These are phyloP conservation scores for Strobilomyces dryophilus DNA, from an alignment of 768 basidiomycete genomes.

Conservation along the genomic window DNA sequence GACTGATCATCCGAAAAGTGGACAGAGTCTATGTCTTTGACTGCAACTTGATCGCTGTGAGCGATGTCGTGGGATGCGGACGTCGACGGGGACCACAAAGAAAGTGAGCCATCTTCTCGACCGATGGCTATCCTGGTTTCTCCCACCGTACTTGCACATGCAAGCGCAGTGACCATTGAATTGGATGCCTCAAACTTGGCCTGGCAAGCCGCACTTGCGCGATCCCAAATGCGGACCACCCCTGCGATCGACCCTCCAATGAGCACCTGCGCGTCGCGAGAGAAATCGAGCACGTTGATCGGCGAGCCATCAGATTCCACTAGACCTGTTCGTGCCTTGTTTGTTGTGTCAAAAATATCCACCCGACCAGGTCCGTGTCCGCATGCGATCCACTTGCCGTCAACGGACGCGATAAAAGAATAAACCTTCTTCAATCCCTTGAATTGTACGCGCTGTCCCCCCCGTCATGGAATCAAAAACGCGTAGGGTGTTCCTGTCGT, in stretches of 20 bases:
- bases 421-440: constrained; percentile 9
- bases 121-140: constrained; percentile 10
- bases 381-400: constrained; percentile 10
- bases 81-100: constrained; percentile 15
- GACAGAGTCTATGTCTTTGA: constrained; percentile 4
- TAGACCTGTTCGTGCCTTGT: not conserved
- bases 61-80: constrained; percentile 9
- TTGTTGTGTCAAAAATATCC: constrained; percentile 1
- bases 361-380: constrained; percentile 1
- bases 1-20: constrained; percentile 12
- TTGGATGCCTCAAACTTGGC: constrained; percentile 2
- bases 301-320: not conserved
- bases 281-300: constrained; percentile 12
- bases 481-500: constrained; percentile 7
- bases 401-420: not conserved
- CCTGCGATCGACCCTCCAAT: constrained; percentile 16
- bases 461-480: constrained; percentile 13
- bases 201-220: constrained; percentile 9
- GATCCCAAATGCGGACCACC: constrained; percentile 20
- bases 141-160: not conserved
- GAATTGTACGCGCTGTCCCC: constrained; percentile 4
- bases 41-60: not conserved
- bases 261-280: constrained; percentile 10
- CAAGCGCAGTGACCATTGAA: constrained; percentile 18
- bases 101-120: constrained; percentile 16